A percentile compares a stretch with the other conserved stretches of the same genome.
phyloP scores from a whole-genome alignment of 306 rosid species.

The Casuarina cunninghamiana region DNA sequence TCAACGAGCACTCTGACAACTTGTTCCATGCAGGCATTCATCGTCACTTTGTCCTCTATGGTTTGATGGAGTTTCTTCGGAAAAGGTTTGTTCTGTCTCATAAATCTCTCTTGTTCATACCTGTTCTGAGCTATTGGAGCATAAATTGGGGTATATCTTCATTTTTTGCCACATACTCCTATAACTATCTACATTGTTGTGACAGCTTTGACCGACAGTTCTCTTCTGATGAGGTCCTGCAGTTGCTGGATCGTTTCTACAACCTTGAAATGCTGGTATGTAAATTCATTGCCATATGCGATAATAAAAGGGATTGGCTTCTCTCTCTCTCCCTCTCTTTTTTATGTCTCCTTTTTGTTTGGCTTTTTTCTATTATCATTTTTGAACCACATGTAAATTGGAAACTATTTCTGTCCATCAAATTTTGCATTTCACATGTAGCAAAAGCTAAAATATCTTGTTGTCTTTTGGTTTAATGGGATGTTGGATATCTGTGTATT shows the following conservation, averaged over 20 bases:
- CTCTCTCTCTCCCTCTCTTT: not conserved
- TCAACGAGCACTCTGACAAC: conserved; percentile 3
- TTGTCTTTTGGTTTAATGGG: not conserved
- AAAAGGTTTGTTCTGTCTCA: conserved; percentile 62
- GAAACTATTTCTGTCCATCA: not conserved
- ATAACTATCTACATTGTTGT: conserved; percentile 23
- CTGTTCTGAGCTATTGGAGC: conserved; percentile 13
- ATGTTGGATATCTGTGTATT: not conserved
- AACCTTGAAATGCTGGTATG: conserved; percentile 92
- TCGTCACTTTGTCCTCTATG: conserved; percentile 88
- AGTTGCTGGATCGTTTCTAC: conserved; percentile 92
- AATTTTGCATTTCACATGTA: not conserved
- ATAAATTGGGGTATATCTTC: conserved; percentile 7
- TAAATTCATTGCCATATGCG: not conserved
- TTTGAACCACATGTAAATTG: not conserved
- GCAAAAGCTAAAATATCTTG: not conserved
- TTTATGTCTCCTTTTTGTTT: not conserved
- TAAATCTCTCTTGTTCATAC: conserved; percentile 13
- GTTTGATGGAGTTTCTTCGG: conserved; percentile 86
- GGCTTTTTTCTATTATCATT: not conserved
- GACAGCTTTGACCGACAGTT: conserved; percentile 77
- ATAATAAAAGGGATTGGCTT: not conserved
- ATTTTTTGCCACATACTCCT: conserved; percentile 14
- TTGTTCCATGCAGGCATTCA: conserved; percentile 64
- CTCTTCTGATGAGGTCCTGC: conserved; percentile 90